A percentile compares a stretch with the other conserved stretches of the same genome.
Conservation (phyloP, 768 basidiomycete genomes). For the Lactarius quietus region DNA sequence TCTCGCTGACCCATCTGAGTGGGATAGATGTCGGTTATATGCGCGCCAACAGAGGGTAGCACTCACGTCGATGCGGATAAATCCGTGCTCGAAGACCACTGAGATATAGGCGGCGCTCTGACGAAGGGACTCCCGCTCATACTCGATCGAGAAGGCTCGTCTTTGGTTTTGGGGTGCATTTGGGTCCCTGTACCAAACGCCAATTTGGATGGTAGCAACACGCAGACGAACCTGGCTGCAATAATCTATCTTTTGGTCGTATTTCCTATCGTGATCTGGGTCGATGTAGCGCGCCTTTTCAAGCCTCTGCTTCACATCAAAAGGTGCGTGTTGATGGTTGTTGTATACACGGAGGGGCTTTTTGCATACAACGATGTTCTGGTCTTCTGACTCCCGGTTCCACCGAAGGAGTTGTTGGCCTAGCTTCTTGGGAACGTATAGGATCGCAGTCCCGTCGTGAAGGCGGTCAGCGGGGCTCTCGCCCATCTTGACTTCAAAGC, state of each 20-base stretch:
- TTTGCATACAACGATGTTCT: constrained; percentile 28
- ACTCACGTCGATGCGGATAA: constrained; percentile 57
- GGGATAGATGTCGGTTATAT: background rate
- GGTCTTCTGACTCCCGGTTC: constrained; percentile 34
- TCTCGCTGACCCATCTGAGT: constrained; percentile 18
- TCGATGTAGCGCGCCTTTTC: constrained; percentile 35
- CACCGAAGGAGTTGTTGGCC: constrained; percentile 48
- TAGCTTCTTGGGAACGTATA: constrained; percentile 33
- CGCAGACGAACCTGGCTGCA: constrained; percentile 47
- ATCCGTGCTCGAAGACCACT: constrained; percentile 67
- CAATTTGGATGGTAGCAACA: constrained; percentile 64
- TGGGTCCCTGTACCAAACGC: constrained; percentile 45
- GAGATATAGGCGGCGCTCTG: constrained; percentile 49
- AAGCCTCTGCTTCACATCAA: constrained; percentile 25
- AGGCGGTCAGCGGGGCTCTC: constrained; percentile 45
- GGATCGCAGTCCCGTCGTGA: constrained; percentile 51
- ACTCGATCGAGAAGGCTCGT: constrained; percentile 62
- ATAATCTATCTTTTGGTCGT: constrained; percentile 28
- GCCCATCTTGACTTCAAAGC: constrained; percentile 60
- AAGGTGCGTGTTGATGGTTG: constrained; percentile 5
- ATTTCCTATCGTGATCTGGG: constrained; percentile 32
- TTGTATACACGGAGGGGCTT: constrained; percentile 26
- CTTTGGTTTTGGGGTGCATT: constrained; percentile 25
- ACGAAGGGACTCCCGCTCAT: constrained; percentile 49
- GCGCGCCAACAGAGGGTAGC: background rate